Evolutionary conservation across 352 stramenopile species (phyloP), one percentile per base, ranked within the genome.

Genomic region (Aphanomyces cochlioides): DNA sequence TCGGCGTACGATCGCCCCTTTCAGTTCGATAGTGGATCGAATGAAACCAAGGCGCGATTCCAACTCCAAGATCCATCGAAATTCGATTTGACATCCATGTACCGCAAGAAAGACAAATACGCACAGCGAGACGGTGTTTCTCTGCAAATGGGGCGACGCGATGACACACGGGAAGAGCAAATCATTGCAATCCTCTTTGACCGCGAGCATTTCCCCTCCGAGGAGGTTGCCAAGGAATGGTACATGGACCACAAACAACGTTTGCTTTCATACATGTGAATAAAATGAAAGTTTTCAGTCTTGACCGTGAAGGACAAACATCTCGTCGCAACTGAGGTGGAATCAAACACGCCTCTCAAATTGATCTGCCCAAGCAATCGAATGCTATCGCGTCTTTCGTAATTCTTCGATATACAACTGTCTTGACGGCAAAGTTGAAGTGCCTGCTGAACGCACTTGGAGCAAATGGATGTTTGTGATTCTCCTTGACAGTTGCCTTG

Each of bases 171-270:
- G n/a, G 82, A 90, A 36, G 84, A 92, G 72, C 76, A 92, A 66
- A 82, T 92, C 47, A 91, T 92, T 67, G 84, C 83, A 19, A 77
- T 94, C 40, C 75, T 92, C n/a, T 94, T 94, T 53, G 86, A 94
- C 76, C 87, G 83, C 70, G 84, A 94, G 56, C 92, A 94, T 48
- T 79, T 94, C 50, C 87, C 78, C n/a, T 78, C 90, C 39, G 73
- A 79, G 37, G 83, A 90, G 10, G 84, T 82, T n/a, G 75, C 79
- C 47, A 72, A 73, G 13, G 59, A 47, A 4, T 94, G 86, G 86
- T 94, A 82, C 81, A 57, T 50, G 7, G 78, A 88, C 47, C 84
- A 94, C 61, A 80, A 89, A 56, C 78, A 87, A 67, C 84, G 84
- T 19, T 90, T 94, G 7, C 38, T 39, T 6, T 67, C 59, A 45